Evolutionary conservation across 305 asterid species (phyloP).

Genomic region (Lippia alba): DNA sequence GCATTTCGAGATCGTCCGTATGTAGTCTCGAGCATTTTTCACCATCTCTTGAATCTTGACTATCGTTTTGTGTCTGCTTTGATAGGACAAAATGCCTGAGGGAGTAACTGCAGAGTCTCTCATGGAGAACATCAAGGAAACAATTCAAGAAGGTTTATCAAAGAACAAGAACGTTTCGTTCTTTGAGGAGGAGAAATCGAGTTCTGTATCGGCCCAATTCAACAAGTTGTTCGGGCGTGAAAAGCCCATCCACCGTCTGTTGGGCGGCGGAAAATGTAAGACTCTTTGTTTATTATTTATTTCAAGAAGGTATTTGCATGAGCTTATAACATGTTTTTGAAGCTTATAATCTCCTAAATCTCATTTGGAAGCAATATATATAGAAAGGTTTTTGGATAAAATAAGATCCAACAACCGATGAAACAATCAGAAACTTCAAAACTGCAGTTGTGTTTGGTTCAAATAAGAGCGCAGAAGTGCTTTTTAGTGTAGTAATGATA

Average conservation of each 20-base stretch:
- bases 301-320: too few species aligned
- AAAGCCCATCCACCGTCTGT: conserved; percentile 65
- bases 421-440: too few species aligned
- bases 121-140: conserved; percentile 60
- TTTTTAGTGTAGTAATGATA: too few species aligned
- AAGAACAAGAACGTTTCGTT: conserved; percentile 54
- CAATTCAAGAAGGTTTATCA: conserved; percentile 50
- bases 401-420: too few species aligned
- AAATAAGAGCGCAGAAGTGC: too few species aligned
- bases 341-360: too few species aligned
- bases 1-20: too few species aligned
- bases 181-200: conserved; percentile 50
- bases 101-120: conserved; percentile 64
- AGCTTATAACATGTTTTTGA: too few species aligned
- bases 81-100: conserved; percentile 60
- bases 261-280: conserved; percentile 86
- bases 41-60: not conserved
- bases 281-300: not conserved
- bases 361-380: too few species aligned
- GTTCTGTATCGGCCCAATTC: conserved; percentile 46
- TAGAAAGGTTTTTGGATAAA: too few species aligned
- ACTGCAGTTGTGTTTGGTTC: too few species aligned
- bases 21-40: too few species aligned
- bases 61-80: not conserved
- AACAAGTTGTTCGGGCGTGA: conserved; percentile 71